These are phyloP conservation scores for Glycine soja DNA, from an alignment of 306 rosid genomes.

Conservation along the genomic window DNA sequence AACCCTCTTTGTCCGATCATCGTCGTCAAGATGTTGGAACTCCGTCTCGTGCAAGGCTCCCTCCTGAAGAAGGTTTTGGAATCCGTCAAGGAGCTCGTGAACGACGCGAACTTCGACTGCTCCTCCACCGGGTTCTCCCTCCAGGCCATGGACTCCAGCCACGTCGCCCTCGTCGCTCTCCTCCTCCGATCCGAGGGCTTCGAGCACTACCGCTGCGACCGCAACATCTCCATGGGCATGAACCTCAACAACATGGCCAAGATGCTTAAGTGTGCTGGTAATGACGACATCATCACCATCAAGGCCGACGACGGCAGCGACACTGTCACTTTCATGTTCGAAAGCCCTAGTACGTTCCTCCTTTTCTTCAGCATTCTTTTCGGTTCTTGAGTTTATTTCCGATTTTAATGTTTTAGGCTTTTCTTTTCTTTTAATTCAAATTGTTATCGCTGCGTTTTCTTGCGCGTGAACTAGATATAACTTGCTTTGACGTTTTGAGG, in stretches of 20 bases:
- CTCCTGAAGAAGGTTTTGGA: slow-evolving; percentile 62
- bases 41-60: slow-evolving; percentile 56
- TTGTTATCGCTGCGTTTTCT: not conserved
- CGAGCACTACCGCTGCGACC: slow-evolving; percentile 90
- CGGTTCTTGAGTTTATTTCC: not conserved
- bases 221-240: slow-evolving; percentile 94
- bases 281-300: slow-evolving; percentile 84
- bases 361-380: not conserved
- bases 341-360: slow-evolving; percentile 73
- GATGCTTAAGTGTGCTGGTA: slow-evolving; percentile 91
- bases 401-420: not conserved
- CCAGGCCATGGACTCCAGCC: slow-evolving; percentile 99
- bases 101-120: slow-evolving; percentile 91
- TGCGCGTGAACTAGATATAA: not conserved
- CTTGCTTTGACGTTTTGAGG: not conserved
- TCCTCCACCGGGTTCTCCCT: slow-evolving; percentile 78
- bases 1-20: too few relatives aligned
- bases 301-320: slow-evolving; percentile 96
- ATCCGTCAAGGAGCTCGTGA: slow-evolving; percentile 78
- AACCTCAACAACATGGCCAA: slow-evolving; percentile 87
- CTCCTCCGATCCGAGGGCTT: slow-evolving; percentile 94
- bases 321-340: slow-evolving; percentile 92
- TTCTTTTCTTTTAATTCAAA: not conserved
- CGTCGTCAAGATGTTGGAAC: slow-evolving; percentile 51
- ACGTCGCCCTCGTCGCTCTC: slow-evolving; percentile 79